Conservation (phyloP, 192 early-diverging fungal genomes). For the Podila epigama region DNA sequence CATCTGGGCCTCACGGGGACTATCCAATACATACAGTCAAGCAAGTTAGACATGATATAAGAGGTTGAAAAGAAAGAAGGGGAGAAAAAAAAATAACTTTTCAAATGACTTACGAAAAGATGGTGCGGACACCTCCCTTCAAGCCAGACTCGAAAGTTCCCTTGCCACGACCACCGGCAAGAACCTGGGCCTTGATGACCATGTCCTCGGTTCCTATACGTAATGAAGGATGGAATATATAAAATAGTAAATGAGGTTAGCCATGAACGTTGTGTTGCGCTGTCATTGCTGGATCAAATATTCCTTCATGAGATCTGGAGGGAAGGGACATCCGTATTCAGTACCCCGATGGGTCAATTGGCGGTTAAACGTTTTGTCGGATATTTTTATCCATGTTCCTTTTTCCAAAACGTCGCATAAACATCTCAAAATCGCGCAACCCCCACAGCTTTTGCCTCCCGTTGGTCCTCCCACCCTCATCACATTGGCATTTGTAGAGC, state of each 20-base stretch:
- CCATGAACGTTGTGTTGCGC: no score
- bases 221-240: not conserved
- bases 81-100: not conserved
- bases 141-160: constrained; percentile 95
- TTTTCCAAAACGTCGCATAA: not conserved
- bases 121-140: constrained; percentile 94
- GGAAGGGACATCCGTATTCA: not conserved
- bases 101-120: constrained; percentile 78
- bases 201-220: constrained; percentile 66
- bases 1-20: constrained; percentile 86
- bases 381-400: not conserved
- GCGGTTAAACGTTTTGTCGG: constrained; percentile 1
- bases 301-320: no score
- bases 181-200: constrained; percentile 87
- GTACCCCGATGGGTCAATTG: not conserved
- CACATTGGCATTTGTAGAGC: no score
- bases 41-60: no score
- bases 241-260: no score
- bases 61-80: no score
- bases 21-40: constrained; percentile 51
- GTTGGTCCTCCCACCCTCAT: not conserved
- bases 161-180: constrained; percentile 99
- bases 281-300: no score
- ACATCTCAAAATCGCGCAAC: no score
- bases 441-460: no score